Evolutionary conservation across 495 filamentous ascomycete genomes (phyloP).

Genomic region (Penicillium steckii): DNA sequence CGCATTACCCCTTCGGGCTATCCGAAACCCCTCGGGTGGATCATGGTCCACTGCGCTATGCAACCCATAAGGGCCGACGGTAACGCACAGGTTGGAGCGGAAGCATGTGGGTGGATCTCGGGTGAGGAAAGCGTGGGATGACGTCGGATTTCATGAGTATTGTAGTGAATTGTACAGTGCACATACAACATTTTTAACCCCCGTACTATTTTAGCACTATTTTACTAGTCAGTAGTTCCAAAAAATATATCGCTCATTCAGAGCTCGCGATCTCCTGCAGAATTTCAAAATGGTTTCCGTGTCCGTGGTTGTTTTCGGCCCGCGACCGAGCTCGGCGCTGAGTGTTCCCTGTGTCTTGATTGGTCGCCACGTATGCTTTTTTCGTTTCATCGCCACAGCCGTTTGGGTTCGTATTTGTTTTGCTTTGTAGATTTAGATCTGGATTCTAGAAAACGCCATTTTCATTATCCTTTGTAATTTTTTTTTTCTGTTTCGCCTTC

Average conservation of each 20-base stretch:
- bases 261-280: not conserved
- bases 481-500: not conserved
- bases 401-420: not conserved
- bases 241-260: not conserved
- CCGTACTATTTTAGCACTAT: too few relatives aligned
- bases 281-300: not conserved
- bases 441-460: not conserved
- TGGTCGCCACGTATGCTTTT: not conserved
- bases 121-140: not conserved
- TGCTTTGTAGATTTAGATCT: too few relatives aligned
- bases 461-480: not conserved
- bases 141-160: not conserved
- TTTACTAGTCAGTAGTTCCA: too few relatives aligned
- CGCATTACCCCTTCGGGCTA: constrained; percentile 5
- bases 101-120: constrained; percentile 3
- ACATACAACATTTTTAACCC: too few relatives aligned
- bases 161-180: too few relatives aligned
- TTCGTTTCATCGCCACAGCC: not conserved
- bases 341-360: not conserved
- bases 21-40: constrained; percentile 7
- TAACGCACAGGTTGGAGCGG: not conserved
- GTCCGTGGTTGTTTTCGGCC: not conserved
- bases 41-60: constrained; percentile 9
- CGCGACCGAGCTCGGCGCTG: not conserved
- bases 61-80: constrained; percentile 4